Evolutionary conservation across 169 alveolate genomes (phyloP).

Genomic region (Sarcocystis neurona): DNA sequence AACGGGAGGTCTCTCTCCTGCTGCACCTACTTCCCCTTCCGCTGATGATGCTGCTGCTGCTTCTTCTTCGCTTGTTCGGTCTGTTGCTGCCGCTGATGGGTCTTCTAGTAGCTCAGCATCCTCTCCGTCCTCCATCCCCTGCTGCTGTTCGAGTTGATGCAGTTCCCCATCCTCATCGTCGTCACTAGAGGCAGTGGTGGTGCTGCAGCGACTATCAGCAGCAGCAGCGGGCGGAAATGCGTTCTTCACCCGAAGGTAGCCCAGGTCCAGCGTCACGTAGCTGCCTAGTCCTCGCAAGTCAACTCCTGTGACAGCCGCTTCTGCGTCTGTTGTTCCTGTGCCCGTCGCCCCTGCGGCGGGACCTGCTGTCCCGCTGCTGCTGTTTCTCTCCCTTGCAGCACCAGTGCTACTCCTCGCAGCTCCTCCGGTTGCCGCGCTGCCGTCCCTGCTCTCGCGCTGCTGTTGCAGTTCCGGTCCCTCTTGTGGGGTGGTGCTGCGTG

Average conservation of each 20-base stretch:
- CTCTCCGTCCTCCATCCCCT: background rate
- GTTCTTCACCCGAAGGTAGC: conserved; percentile 71
- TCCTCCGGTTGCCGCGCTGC: conserved; percentile 3
- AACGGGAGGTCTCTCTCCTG: conserved; percentile 19
- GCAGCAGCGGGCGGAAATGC: conserved; percentile 62
- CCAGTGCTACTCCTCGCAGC: background rate
- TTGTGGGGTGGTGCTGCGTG: no score
- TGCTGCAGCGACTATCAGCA: no score
- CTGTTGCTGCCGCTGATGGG: no score
- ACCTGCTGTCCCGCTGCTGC: no score
- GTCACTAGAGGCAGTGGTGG: no score
- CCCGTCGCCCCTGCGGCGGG: background rate
- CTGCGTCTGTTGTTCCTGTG: conserved; percentile 23
- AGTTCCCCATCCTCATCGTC: no score
- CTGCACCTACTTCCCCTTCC: background rate
- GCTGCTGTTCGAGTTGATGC: background rate
- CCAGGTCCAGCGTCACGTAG: conserved; percentile 71
- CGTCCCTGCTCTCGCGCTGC: no score
- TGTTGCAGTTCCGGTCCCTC: no score
- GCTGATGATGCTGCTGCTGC: conserved; percentile 14
- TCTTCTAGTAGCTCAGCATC: no score
- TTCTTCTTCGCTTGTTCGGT: no score
- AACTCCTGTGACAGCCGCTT: conserved; percentile 55
- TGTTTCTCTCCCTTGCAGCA: no score
- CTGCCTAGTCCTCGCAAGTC: conserved; percentile 72